phyloP scores from a whole-genome alignment of 2,329 filamentous ascomycete genomes.

The Peltaster fructicola region DNA sequence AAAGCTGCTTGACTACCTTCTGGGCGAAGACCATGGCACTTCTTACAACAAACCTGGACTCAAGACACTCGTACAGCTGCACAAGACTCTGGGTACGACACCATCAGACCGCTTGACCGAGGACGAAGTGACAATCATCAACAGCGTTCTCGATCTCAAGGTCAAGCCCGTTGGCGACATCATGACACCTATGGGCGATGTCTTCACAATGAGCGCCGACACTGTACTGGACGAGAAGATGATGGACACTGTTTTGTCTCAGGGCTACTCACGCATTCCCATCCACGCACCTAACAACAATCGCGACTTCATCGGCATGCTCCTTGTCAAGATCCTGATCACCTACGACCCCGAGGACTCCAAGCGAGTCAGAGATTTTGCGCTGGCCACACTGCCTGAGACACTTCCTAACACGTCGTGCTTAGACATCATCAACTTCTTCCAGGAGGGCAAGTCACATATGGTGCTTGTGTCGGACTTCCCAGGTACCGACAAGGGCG shows the following conservation, averaged over 20 bases:
- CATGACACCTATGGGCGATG: constrained; percentile 97
- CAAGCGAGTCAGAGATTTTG: constrained; percentile 74
- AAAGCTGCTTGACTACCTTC: constrained; percentile 80
- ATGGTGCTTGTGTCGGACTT: constrained; percentile 90
- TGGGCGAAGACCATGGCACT: constrained; percentile 89
- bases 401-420: constrained; percentile 92
- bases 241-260: constrained; percentile 84
- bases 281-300: constrained; percentile 75
- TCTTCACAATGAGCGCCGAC: constrained; percentile 92
- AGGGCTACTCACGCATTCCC: constrained; percentile 89
- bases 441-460: constrained; percentile 97
- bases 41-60: constrained; percentile 96
- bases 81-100: constrained; percentile 75
- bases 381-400: constrained; percentile 83
- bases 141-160: constrained; percentile 86
- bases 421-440: constrained; percentile 97
- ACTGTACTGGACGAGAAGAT: constrained; percentile 82
- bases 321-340: constrained; percentile 95
- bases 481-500: constrained; percentile 80
- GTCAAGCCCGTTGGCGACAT: constrained; percentile 88
- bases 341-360: constrained; percentile 94
- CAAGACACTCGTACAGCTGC: constrained; percentile 88
- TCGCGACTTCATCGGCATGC: constrained; percentile 89
- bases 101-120: constrained; percentile 78
- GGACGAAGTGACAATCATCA: constrained; percentile 97